Evolutionary conservation across 192 early-diverging fungal genomes (phyloP).

Genomic region (Mortierella alpina): DNA sequence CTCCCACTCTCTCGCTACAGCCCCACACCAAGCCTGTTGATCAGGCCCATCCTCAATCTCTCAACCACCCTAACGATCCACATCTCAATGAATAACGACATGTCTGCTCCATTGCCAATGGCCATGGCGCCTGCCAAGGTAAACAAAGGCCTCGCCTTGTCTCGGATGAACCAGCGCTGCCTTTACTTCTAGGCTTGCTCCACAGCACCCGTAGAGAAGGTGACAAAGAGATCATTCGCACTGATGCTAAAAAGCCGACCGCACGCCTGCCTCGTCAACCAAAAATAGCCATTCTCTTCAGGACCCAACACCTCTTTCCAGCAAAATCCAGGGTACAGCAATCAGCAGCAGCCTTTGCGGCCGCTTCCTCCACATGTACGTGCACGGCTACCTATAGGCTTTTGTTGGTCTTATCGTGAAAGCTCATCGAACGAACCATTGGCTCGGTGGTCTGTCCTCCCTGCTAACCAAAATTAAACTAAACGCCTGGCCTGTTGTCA

Average conservation of each 20-base stretch:
- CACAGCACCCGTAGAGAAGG: no score
- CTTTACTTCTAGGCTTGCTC: not conserved
- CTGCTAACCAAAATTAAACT: no score
- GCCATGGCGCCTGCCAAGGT: constrained; percentile 20
- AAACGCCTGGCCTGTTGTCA: no score
- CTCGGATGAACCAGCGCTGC: not conserved
- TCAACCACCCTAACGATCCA: not conserved
- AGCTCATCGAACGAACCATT: not conserved
- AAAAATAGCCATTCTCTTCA: constrained; percentile 17
- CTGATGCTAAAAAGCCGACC: not conserved
- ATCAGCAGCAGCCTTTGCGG: constrained; percentile 29
- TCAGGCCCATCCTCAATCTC: not conserved
- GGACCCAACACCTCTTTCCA: constrained; percentile 12
- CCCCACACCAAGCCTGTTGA: not conserved
- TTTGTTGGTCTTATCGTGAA: not conserved
- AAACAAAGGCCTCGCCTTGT: not conserved
- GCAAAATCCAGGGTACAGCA: constrained; percentile 29
- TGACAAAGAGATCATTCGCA: not conserved
- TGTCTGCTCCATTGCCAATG: constrained; percentile 10
- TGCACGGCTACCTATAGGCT: not conserved
- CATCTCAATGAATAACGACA: constrained; percentile 3
- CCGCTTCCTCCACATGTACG: constrained; percentile 46
- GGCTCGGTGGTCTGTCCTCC: not conserved
- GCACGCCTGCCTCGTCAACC: not conserved
- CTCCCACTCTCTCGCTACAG: not conserved